Percentiles rank a stretch among this genome's conserved stretches.
Conservation (phyloP, 192 early-diverging fungal genomes). For the Entomortierella lignicola region DNA sequence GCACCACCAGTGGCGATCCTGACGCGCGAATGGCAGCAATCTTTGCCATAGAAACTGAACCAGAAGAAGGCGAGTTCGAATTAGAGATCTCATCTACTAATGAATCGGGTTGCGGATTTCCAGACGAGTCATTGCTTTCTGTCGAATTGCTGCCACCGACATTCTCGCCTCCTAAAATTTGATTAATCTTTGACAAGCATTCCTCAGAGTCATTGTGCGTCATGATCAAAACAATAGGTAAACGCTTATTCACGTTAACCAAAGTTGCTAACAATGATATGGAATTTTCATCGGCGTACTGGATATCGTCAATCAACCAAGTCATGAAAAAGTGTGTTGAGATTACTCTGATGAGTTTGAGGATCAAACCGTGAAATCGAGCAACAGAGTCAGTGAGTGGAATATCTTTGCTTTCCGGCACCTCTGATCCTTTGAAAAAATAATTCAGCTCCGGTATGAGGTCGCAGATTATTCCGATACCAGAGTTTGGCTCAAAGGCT, state of each 20-base stretch:
- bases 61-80: background rate
- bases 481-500: slow-evolving; percentile 44
- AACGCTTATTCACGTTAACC: slow-evolving; percentile 42
- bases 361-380: slow-evolving; percentile 46
- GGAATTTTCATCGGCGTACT: slow-evolving; percentile 51
- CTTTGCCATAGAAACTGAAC: slow-evolving; percentile 15
- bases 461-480: slow-evolving; percentile 45
- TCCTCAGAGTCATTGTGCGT: slow-evolving; percentile 38
- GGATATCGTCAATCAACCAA: slow-evolving; percentile 50
- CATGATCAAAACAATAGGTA: slow-evolving; percentile 49
- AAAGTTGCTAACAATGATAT: slow-evolving; percentile 30
- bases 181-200: slow-evolving; percentile 39
- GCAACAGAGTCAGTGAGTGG: slow-evolving; percentile 31
- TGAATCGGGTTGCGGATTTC: slow-evolving; percentile 23
- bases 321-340: slow-evolving; percentile 56
- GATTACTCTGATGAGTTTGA: slow-evolving; percentile 44
- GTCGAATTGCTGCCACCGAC: slow-evolving; percentile 6
- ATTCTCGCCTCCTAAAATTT: slow-evolving; percentile 35
- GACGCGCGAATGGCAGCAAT: slow-evolving; percentile 13
- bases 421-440: slow-evolving; percentile 32
- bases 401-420: slow-evolving; percentile 30
- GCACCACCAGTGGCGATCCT: slow-evolving; percentile 25
- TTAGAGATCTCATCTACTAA: slow-evolving; percentile 28
- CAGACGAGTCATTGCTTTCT: slow-evolving; percentile 4
- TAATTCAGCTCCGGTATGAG: slow-evolving; percentile 44